Evolutionary conservation across 352 stramenopile genomes (phyloP).

Genomic region (Pythium inflatum): DNA sequence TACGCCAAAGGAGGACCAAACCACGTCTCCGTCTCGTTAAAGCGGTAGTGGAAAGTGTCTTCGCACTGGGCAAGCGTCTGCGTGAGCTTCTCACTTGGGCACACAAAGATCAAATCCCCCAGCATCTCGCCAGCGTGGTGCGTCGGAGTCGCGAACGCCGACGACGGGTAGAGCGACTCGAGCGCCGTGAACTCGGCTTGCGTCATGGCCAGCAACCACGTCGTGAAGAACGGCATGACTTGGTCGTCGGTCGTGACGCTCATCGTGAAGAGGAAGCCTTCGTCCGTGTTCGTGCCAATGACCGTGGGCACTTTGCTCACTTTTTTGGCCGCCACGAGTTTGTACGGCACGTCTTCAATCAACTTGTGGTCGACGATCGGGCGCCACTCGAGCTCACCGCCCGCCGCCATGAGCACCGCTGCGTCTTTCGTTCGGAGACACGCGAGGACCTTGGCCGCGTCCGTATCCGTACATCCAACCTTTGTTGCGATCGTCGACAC

Average conservation of each 20-base stretch:
- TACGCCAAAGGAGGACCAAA: slow-evolving; percentile 1
- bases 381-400: slow-evolving; percentile 8
- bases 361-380: slow-evolving; percentile 16
- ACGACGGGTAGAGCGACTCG: slow-evolving; percentile 5
- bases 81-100: slow-evolving; percentile 20
- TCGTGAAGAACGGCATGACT: slow-evolving; percentile 15
- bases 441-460: neutral
- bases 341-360: slow-evolving; percentile 9
- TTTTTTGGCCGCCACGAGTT: slow-evolving; percentile 13
- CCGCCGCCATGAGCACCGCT: neutral
- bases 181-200: slow-evolving; percentile 2
- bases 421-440: slow-evolving; percentile 17
- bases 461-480: neutral
- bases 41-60: slow-evolving; percentile 25
- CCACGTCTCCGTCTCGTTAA: slow-evolving; percentile 13
- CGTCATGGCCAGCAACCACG: neutral
- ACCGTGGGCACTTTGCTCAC: slow-evolving; percentile 24
- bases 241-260: neutral
- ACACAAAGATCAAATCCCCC: slow-evolving; percentile 19
- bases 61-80: neutral
- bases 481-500: neutral
- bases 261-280: slow-evolving; percentile 16
- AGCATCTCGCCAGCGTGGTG: slow-evolving; percentile 12
- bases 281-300: slow-evolving; percentile 28
- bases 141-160: slow-evolving; percentile 4